A percentile compares a stretch with the other conserved stretches of the same genome.
Conservation (phyloP, 495 filamentous ascomycete genomes). For the Echria macrotheca region DNA sequence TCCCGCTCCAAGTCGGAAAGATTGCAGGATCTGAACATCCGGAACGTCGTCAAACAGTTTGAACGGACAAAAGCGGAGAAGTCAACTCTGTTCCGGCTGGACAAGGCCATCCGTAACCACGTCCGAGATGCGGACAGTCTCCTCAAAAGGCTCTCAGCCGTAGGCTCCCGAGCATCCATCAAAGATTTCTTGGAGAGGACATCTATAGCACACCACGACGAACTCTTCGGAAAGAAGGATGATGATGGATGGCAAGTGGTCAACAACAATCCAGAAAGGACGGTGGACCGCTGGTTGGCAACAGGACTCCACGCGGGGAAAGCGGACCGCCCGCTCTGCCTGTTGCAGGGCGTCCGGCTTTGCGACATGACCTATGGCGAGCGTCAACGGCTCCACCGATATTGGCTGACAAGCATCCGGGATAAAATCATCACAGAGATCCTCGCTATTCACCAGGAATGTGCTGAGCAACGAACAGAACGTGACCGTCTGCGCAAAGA, state of each 20-base stretch:
- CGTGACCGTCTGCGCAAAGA: slow-evolving; percentile 44
- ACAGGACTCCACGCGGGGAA: neutral
- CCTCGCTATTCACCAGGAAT: slow-evolving; percentile 24
- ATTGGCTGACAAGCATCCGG: slow-evolving; percentile 47
- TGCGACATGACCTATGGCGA: slow-evolving; percentile 24
- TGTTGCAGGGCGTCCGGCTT: neutral
- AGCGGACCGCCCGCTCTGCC: neutral
- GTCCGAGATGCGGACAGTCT: neutral
- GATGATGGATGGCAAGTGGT: slow-evolving; percentile 23
- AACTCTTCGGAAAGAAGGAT: slow-evolving; percentile 26
- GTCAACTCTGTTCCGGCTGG: neutral
- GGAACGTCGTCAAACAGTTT: slow-evolving; percentile 23
- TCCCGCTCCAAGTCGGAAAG: slow-evolving; percentile 57
- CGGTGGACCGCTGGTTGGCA: slow-evolving; percentile 22
- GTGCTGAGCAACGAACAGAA: slow-evolving; percentile 25
- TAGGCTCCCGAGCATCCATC: neutral
- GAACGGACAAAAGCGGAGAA: slow-evolving; percentile 32
- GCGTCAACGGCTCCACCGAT: slow-evolving; percentile 24
- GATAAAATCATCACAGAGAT: slow-evolving; percentile 32
- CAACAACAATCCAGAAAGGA: slow-evolving; percentile 8
- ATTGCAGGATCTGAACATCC: slow-evolving; percentile 45
- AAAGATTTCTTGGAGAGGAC: neutral
- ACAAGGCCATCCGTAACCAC: neutral
- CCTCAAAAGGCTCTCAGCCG: neutral
- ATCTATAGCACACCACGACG: slow-evolving; percentile 7